phyloP scores from a whole-genome alignment of 495 filamentous ascomycete species.

The Penicillium paradoxum region DNA sequence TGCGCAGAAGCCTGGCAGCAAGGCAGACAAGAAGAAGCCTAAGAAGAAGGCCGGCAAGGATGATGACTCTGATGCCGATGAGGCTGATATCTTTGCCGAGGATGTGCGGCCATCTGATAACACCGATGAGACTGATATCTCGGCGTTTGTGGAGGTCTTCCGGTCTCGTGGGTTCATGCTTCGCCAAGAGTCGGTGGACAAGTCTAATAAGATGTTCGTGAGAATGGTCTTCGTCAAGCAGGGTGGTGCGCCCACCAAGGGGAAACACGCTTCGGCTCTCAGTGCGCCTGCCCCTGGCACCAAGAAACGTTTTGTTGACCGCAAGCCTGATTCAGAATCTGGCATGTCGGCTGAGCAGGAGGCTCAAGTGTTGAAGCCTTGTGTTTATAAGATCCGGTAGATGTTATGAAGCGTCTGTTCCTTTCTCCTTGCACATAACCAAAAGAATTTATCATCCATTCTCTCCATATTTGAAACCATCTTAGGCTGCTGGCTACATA shows the following conservation, averaged over 20 bases:
- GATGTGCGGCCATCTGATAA: slow-evolving; percentile 36
- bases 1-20: slow-evolving; percentile 59
- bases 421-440: slow-evolving; percentile 4
- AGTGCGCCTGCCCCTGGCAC: slow-evolving; percentile 32
- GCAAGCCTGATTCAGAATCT: slow-evolving; percentile 49
- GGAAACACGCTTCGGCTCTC: slow-evolving; percentile 54
- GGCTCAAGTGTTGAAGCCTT: slow-evolving; percentile 80
- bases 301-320: slow-evolving; percentile 58
- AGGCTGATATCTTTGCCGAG: slow-evolving; percentile 44
- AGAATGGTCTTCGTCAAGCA: slow-evolving; percentile 89
- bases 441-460: background rate
- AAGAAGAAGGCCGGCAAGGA: slow-evolving; percentile 35
- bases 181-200: slow-evolving; percentile 58
- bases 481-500: background rate
- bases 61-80: slow-evolving; percentile 41
- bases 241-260: slow-evolving; percentile 55
- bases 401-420: background rate
- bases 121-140: slow-evolving; percentile 71
- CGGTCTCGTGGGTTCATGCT: slow-evolving; percentile 72
- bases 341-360: slow-evolving; percentile 50
- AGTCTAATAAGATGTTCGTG: slow-evolving; percentile 97
- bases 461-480: background rate
- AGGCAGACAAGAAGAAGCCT: slow-evolving; percentile 46
- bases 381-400: slow-evolving; percentile 90
- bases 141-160: slow-evolving; percentile 83